Conservation (phyloP, 148 eudicot genomes). For the Rhododendron kiyosumense region DNA sequence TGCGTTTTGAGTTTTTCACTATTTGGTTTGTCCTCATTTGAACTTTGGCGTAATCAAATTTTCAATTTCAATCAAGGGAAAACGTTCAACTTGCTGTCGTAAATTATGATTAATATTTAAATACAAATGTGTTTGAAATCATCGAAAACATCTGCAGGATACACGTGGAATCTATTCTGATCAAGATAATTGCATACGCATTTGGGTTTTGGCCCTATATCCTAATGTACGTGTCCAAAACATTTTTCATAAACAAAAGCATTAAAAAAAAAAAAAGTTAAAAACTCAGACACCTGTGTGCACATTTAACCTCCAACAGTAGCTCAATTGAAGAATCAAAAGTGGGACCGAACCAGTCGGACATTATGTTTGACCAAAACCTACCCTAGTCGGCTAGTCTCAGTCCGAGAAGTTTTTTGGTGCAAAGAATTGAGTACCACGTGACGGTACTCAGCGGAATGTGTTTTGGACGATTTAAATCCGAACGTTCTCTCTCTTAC, state of each 20-base stretch:
- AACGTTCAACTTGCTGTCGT: no score
- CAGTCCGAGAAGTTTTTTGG: no score
- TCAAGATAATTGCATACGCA: no score
- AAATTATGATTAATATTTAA: no score
- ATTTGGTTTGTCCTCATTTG: no score
- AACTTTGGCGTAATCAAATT: no score
- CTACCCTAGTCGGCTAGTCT: not conserved
- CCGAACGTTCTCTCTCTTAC: no score
- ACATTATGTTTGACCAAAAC: slow-evolving; percentile 10
- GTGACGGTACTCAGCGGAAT: no score
- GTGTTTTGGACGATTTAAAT: fast-evolving
- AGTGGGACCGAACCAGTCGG: slow-evolving; percentile 27
- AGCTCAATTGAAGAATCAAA: slow-evolving; percentile 8
- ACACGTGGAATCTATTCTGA: not conserved
- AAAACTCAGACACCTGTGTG: not conserved
- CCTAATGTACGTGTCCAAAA: not conserved
- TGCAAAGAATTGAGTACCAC: no score
- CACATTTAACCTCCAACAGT: slow-evolving; percentile 2
- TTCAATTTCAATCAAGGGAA: not conserved
- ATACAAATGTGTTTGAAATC: no score
- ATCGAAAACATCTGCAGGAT: not conserved
- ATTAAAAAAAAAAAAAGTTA: not conserved
- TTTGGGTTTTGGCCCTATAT: no score
- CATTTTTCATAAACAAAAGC: not conserved
- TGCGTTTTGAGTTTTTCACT: no score